Conservation (phyloP, 2,329 filamentous ascomycete genomes). For the Cercospora zeae-maydis region DNA sequence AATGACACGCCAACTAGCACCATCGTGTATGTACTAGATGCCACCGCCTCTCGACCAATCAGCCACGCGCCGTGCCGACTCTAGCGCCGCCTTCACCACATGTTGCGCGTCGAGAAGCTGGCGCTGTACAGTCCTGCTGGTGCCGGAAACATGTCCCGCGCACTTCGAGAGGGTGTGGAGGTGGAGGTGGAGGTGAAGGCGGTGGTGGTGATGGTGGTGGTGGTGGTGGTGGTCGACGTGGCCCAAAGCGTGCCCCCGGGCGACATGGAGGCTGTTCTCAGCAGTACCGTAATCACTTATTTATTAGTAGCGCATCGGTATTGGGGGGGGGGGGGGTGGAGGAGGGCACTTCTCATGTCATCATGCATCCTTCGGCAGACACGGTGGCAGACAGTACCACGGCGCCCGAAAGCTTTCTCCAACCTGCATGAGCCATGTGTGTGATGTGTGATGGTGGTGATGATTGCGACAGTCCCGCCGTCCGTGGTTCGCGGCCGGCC, state of each 20-base stretch:
- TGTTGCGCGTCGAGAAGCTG: conserved; percentile 2
- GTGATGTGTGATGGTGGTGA: too few relatives aligned
- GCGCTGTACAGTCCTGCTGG: background rate
- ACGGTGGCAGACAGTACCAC: conserved; percentile 1
- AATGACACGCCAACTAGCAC: conserved; percentile 15
- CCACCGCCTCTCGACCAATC: conserved; percentile 8
- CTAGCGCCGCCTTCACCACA: background rate
- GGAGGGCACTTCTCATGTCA: background rate
- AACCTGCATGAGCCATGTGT: conserved; percentile 1
- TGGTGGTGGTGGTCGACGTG: too few relatives aligned
- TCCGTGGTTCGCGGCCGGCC: background rate
- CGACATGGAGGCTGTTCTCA: background rate
- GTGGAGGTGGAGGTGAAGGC: background rate
- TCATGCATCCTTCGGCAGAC: conserved; percentile 1
- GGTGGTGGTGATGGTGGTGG: too few relatives aligned
- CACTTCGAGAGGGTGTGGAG: background rate
- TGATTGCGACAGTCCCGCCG: conserved; percentile 12
- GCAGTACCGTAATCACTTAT: too few relatives aligned
- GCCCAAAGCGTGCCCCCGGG: background rate
- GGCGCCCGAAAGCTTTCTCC: conserved; percentile 2
- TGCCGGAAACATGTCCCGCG: background rate
- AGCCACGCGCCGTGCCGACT: background rate
- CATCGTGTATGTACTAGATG: conserved; percentile 5
- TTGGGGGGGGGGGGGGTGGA: too few relatives aligned
- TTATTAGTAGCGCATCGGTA: too few relatives aligned